Base-by-base conservation (phyloP, 352 stramenopile species). In the Globisporangium apiculatum region DNA sequence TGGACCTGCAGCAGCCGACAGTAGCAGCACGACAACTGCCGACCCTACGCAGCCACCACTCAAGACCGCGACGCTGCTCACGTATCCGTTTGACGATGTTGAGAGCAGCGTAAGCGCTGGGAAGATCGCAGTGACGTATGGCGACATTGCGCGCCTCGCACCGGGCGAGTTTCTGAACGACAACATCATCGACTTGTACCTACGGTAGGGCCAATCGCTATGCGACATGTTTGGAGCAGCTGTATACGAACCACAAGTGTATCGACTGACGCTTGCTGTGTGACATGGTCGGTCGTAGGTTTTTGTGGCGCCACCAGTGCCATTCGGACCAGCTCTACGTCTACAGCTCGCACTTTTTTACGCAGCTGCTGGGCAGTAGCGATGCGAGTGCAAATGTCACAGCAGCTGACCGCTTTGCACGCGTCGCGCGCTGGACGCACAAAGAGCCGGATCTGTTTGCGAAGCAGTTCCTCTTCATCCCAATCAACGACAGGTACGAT, bases 301-400 rank as follows among this genome's bases (percentile, higher is more conserved):
- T 87, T 53, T 52, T 87, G 11, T 89, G 78, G 79, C 72, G 82
- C 0, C 79, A 92, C 60, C 60, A 81, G 37, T 14, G 71, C 71
- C 79, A 90, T 45, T 68, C 81, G 53, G 57, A 86, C 24, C 58
- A 76, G 48, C 77, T 91, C 35, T 93, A 98, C 60, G 93, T 98
- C 59, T 98, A 98, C 65, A 97, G 88, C 18, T 97, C 92, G 11
- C 92, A 98, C 68, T 98, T 98, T 57, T 98, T 96, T 72, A 95
- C 94, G 31, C 96, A 92, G 35, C 64, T 98, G 9, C 75, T 82
- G 31, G 43, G 43, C 5, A 49, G 45, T 11, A 17, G 17, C 45
- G 24, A 17, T n/a, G 10, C 6, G 15, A 43, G 1, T 47, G 48
- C 58, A 36, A 61, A n/a, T 2, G 18, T 64, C 14, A 64, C 68